Evolutionary conservation across 2,329 filamentous ascomycete species (phyloP), one percentile per base, ranked within the genome.

Genomic region (Phialocephala sp.): DNA sequence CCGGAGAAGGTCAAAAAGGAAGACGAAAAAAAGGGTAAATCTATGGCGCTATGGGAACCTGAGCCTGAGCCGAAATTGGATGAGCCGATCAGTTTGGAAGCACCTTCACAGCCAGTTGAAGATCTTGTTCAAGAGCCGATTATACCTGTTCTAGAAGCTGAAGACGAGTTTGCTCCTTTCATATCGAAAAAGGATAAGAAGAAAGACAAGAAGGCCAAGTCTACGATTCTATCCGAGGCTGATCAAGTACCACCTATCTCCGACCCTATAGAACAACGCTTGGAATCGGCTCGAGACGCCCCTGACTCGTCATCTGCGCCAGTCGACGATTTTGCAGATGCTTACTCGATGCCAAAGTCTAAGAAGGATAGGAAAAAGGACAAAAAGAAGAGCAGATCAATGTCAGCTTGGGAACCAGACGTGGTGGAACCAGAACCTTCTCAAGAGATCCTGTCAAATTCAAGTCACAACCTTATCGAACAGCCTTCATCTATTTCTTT

Each of bases 1-100:
- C 72, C 73, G 32, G 76, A 72, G 41, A 76, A 72, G 41, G 66
- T 69, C 61, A 74, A 71, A 65, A 72, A 69, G 60, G 69, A 69
- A 52, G 62, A 59, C 50, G 65, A 64, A 20, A 47, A 47, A 9
- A 50, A 50, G 20, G 45, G 20, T n/a, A 24, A 50, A 43, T 18
- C 41, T 32, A 32, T 32, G 6, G 27, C 47, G 47, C 2, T n/a
- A 11, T 54, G 47, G 47, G 47, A 54, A 20, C 47, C 65, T 41
- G 64, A 64, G 24, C 57, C 67, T 11, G 47, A 54, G 24, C n/a
- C 9, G 24, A 9, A 24, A 54, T 3, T 54, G 1, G 11, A 43
- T 18, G 41, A 15, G 41, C 41, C 41, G n/a, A n/a, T 43, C 15
- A n/a, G 2, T 43, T 24, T 20, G 20, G 22, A 54, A 27, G 6